These are phyloP conservation scores for Fragaria vesca DNA, from an alignment of 306 rosid genomes.

Conservation along the genomic window DNA sequence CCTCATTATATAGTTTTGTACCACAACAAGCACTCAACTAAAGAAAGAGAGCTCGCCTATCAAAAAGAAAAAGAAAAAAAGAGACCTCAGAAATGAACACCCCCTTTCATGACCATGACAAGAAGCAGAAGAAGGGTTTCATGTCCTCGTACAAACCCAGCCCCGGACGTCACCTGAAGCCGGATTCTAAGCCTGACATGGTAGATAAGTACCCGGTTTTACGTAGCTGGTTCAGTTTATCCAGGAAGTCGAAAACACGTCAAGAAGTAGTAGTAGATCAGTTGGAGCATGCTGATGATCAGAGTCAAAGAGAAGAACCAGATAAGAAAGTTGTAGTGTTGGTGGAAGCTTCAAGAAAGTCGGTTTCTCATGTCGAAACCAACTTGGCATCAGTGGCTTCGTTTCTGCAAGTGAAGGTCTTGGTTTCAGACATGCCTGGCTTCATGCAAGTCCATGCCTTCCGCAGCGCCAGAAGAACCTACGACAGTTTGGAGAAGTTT, in stretches of 20 bases:
- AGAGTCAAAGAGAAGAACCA: neutral
- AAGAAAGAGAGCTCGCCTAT: neutral
- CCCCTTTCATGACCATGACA: constrained; percentile 26
- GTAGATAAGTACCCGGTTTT: constrained; percentile 42
- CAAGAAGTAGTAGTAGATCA: constrained; percentile 8
- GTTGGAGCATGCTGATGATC: constrained; percentile 21
- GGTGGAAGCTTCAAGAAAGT: constrained; percentile 55
- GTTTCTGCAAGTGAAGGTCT: constrained; percentile 74
- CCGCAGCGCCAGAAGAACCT: constrained; percentile 71
- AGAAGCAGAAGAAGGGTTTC: constrained; percentile 53
- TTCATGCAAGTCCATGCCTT: constrained; percentile 95
- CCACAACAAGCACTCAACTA: constrained; percentile 18
- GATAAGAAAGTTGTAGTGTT: constrained; percentile 10
- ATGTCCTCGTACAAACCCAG: constrained; percentile 61
- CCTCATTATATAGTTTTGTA: constrained; percentile 27
- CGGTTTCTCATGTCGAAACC: constrained; percentile 81
- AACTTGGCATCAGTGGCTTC: constrained; percentile 57
- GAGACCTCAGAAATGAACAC: constrained; percentile 43
- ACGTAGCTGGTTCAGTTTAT: constrained; percentile 47
- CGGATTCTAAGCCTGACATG: constrained; percentile 18
- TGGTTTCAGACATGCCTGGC: constrained; percentile 86
- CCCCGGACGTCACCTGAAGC: constrained; percentile 40
- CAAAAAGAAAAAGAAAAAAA: neutral
- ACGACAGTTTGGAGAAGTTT: constrained; percentile 76
- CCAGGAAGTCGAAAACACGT: constrained; percentile 34